Evolutionary conservation across 768 basidiomycete genomes (phyloP), one percentile per base, ranked within the genome.

Genomic region (Antrodiella citrinella): DNA sequence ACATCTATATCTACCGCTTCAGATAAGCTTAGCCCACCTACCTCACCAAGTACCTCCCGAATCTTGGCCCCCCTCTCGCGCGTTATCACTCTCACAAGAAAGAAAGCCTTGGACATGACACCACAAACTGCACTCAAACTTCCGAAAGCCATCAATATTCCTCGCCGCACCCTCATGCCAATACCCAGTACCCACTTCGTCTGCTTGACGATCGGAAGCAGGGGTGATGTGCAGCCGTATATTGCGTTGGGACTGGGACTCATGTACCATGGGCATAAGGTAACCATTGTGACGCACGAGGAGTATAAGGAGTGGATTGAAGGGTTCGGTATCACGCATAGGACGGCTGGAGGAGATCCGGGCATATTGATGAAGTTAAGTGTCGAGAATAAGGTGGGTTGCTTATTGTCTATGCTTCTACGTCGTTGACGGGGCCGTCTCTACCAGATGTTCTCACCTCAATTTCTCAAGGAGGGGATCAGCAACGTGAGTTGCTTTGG

Each of bases 311-410:
- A 58, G 1, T 84, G 82, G 82, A 66, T 84, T 24, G 71, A 73
- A 51, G 72, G 77, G 4, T 84, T 79, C 59, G 80, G 76, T 3
- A 69, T 86, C 50, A 67, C 64, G 30, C 80, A 82, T 62, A 71
- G 81, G 22, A 72, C 74, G 26, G 81, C 82, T 13, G 84, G 83
- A 2, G 84, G 82, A 4, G 83, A 86, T 64, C 82, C 83, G 0
- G 81, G 78, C 0, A 77, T 78, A 2, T 59, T 84, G 60, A 84
- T 84, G 82, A 81, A 82, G 57, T 67, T 84, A 3, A 73, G 70
- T 50, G 70, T 72, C 2, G 75, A 76, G 57, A 67, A 71, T 53
- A 68, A 79, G 64, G 70, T 68, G 24, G 5, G 55, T 30, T 22
- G n/a, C 41, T n/a, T 19, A 20, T 22, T 12, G 26, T 46, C 41